Evolutionary conservation across 805 yeast species (phyloP).

Genomic region (Ogataea neopini): DNA sequence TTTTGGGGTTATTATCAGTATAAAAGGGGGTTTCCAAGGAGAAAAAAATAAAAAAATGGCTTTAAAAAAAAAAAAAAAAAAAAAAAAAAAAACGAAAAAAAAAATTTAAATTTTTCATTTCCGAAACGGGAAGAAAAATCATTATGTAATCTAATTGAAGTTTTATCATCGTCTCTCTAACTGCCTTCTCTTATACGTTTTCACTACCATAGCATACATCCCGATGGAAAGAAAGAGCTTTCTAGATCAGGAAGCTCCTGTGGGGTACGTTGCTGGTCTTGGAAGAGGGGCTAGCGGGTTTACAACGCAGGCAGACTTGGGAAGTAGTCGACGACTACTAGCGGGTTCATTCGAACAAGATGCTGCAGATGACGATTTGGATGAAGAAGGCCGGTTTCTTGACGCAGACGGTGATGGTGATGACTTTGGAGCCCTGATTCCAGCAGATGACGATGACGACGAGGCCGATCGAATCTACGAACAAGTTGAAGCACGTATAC

Average conservation of each 20-base stretch:
- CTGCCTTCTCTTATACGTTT: not conserved
- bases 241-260: conserved; percentile 82
- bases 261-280: conserved; percentile 87
- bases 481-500: conserved; percentile 49
- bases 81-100: conserved; percentile 5
- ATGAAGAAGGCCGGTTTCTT: conserved; percentile 27
- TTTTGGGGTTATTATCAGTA: too few relatives aligned
- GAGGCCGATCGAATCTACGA: conserved; percentile 78
- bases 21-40: too few relatives aligned
- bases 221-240: conserved; percentile 59
- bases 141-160: conserved; percentile 4
- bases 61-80: not conserved
- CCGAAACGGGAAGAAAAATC: not conserved
- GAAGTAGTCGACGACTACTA: conserved; percentile 43
- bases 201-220: too few relatives aligned
- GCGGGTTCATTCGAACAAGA: conserved; percentile 28
- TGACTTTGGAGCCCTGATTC: conserved; percentile 17
- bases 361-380: conserved; percentile 36
- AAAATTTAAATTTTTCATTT: conserved; percentile 10
- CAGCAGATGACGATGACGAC: conserved; percentile 74
- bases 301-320: conserved; percentile 78
- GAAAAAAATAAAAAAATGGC: not conserved
- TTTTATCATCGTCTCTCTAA: not conserved
- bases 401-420: conserved; percentile 31
- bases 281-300: conserved; percentile 97